Conservation (phyloP, 257 asterid genomes). For the Rauvolfia tetraphylla region DNA sequence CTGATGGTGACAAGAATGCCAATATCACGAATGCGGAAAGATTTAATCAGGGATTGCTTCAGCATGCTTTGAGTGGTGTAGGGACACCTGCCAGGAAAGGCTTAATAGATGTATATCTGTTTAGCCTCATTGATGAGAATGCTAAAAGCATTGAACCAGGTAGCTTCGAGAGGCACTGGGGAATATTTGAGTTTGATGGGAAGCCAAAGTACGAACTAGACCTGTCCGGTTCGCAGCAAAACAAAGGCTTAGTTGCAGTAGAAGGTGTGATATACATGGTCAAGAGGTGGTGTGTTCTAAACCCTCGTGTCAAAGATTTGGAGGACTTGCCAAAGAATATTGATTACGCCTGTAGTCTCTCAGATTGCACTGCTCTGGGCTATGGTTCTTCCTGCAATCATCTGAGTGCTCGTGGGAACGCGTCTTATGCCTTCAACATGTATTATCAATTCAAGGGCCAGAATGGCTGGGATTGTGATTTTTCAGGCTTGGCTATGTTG, state of each 20-base stretch:
- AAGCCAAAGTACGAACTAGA: conserved; percentile 78
- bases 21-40: conserved; percentile 48
- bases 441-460: conserved; percentile 77
- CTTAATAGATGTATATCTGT: conserved; percentile 51
- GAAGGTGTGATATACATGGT: conserved; percentile 69
- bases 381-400: conserved; percentile 90
- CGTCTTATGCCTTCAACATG: conserved; percentile 97
- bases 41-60: conserved; percentile 74
- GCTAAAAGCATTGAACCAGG: conserved; percentile 87
- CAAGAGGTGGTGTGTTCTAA: conserved; percentile 70
- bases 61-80: conserved; percentile 55
- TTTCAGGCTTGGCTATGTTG: conserved; percentile 58
- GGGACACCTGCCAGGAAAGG: conserved; percentile 85
- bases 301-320: conserved; percentile 40
- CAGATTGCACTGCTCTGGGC: conserved; percentile 86
- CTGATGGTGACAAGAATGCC: conserved; percentile 73
- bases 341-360: conserved; percentile 77
- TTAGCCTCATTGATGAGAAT: conserved; percentile 84
- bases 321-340: conserved; percentile 50
- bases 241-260: conserved; percentile 50
- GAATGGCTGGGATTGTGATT: conserved; percentile 81
- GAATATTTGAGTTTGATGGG: conserved; percentile 78
- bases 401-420: conserved; percentile 55
- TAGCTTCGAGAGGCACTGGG: conserved; percentile 93
- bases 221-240: conserved; percentile 37